phyloP scores from a whole-genome alignment of 495 filamentous ascomycete genomes.

The Trichoderma reesei region DNA sequence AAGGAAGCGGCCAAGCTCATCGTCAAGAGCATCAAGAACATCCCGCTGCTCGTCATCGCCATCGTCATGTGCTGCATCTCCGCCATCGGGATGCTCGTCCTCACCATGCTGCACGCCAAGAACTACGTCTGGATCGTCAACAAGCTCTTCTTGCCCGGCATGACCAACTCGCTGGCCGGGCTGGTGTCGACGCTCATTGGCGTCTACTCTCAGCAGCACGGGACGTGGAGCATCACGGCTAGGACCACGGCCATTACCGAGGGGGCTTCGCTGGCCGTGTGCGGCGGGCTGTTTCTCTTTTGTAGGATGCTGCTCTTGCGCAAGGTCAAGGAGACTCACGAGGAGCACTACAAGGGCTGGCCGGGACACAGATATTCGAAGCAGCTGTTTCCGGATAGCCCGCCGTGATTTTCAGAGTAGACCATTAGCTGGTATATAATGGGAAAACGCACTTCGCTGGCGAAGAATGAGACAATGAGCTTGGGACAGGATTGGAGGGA shows the following conservation, averaged over 20 bases:
- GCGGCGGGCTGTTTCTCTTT: not conserved
- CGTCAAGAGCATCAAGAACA: constrained; percentile 3
- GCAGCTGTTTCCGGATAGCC: not conserved
- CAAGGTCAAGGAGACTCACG: not conserved
- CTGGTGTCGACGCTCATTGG: constrained; percentile 37
- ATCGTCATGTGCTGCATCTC: not conserved
- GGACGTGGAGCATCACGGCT: constrained; percentile 29
- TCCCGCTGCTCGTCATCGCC: not conserved
- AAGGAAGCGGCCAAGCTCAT: not conserved
- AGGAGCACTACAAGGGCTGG: not conserved
- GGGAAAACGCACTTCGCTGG: not conserved
- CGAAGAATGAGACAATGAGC: not conserved
- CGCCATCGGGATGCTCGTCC: not conserved
- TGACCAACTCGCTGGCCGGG: constrained; percentile 38
- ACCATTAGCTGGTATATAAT: not conserved
- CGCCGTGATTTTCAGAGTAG: no score
- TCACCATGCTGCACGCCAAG: not conserved
- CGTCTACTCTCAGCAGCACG: constrained; percentile 37
- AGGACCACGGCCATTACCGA: not conserved
- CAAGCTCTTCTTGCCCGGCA: constrained; percentile 30
- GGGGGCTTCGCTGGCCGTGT: not conserved
- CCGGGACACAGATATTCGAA: not conserved
- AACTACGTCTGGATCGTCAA: constrained; percentile 40
- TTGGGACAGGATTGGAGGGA: not conserved
- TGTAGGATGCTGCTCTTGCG: not conserved